These are phyloP conservation scores for Talaromyces proteolyticus DNA, from an alignment of 495 filamentous ascomycete genomes.

Conservation along the genomic window DNA sequence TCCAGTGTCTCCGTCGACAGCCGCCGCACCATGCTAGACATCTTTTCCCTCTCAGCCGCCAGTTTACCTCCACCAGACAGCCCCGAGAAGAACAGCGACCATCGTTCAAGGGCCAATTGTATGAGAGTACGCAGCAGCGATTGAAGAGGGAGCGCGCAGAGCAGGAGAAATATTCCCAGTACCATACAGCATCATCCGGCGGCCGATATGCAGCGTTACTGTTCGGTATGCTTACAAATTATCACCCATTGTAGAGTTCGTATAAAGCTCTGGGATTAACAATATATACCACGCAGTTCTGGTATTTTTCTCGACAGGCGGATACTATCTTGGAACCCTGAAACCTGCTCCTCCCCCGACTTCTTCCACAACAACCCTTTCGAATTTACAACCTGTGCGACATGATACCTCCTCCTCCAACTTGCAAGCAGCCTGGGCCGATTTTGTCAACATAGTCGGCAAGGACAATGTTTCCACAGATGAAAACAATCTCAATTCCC, in stretches of 20 bases:
- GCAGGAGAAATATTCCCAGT: conserved; percentile 56
- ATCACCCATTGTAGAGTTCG: neutral
- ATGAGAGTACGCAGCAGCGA: conserved; percentile 73
- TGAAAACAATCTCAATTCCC: conserved; percentile 56
- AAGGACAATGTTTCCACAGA: conserved; percentile 77
- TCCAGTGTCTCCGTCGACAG: neutral
- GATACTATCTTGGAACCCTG: conserved; percentile 67
- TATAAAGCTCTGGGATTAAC: too few species aligned
- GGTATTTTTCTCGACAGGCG: conserved; percentile 51
- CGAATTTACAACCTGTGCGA: conserved; percentile 48
- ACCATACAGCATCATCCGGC: conserved; percentile 44
- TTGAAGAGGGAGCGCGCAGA: conserved; percentile 69
- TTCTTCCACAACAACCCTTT: conserved; percentile 69
- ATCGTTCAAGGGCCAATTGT: conserved; percentile 81
- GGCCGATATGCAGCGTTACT: conserved; percentile 55
- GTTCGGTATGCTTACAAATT: conserved; percentile 45
- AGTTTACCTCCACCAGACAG: neutral
- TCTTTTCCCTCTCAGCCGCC: neutral
- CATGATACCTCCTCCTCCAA: conserved; percentile 70
- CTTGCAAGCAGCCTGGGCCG: conserved; percentile 89
- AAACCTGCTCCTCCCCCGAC: conserved; percentile 52
- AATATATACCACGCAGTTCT: too few species aligned
- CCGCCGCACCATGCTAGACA: neutral
- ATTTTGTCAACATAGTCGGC: conserved; percentile 82
- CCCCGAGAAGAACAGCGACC: conserved; percentile 8